Conservation (phyloP, 1,139 yeast genomes). For the Candida buenavistaensis region DNA sequence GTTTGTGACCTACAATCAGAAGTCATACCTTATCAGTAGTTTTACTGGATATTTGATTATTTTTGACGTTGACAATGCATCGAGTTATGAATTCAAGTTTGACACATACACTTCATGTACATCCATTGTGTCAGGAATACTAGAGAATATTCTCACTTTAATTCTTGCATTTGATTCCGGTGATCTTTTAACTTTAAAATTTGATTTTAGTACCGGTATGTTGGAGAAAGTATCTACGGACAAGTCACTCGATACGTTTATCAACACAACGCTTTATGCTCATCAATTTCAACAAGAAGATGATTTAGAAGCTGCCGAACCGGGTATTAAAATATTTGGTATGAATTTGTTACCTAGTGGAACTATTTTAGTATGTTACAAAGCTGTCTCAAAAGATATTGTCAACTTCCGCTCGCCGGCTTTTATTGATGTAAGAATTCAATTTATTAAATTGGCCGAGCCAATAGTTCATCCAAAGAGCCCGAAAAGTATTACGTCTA, state of each 20-base stretch:
- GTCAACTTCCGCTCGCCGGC: constrained; percentile 32
- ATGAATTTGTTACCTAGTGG: constrained; percentile 21
- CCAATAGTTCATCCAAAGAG: constrained; percentile 6
- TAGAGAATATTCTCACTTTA: constrained; percentile 7
- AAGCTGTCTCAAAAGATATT: constrained; percentile 29
- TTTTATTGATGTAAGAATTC: constrained; percentile 25
- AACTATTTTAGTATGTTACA: constrained; percentile 25
- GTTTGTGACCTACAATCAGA: constrained; percentile 2
- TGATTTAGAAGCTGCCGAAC: constrained; percentile 22
- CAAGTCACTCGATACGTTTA: constrained; percentile 17
- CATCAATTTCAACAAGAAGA: constrained; percentile 29
- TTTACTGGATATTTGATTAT: constrained; percentile 13
- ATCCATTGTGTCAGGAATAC: constrained; percentile 12
- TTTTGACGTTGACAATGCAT: constrained; percentile 6
- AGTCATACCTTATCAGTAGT: constrained; percentile 7
- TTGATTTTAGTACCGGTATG: constrained; percentile 9
- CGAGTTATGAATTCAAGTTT: constrained; percentile 5
- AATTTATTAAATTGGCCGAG: constrained; percentile 17
- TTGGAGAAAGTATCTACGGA: constrained; percentile 16
- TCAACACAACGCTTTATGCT: constrained; percentile 22
- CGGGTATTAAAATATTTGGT: constrained; percentile 29
- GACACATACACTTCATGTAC: constrained; percentile 9
- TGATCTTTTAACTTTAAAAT: constrained; percentile 20
- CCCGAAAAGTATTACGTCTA: constrained; percentile 10
- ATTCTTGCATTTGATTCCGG: constrained; percentile 31